phyloP scores from a whole-genome alignment of 2,329 filamentous ascomycete genomes.

The Trichoderma asperellum region DNA sequence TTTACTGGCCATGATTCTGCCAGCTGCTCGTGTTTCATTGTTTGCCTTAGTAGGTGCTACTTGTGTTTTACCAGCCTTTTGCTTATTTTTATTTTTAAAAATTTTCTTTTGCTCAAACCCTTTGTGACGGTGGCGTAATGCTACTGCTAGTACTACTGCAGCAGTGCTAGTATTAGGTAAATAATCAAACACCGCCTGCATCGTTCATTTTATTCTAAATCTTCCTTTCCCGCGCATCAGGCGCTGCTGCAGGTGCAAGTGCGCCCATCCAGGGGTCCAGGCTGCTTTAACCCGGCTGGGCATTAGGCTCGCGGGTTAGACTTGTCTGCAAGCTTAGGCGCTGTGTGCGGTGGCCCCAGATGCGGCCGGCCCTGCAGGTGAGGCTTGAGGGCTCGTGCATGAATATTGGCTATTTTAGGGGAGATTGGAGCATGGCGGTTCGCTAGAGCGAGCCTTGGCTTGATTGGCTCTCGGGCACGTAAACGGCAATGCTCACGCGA shows the following conservation, averaged over 20 bases:
- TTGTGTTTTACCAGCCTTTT: not conserved
- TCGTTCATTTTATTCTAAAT: not conserved
- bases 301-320: constrained; percentile 23
- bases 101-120: not conserved
- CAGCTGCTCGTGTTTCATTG: not conserved
- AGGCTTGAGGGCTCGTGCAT: constrained; percentile 21
- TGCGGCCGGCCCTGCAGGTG: constrained; percentile 10
- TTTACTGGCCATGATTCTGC: not conserved
- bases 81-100: not conserved
- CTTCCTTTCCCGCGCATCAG: not conserved
- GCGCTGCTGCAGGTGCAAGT: not conserved
- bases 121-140: not conserved
- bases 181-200: not conserved
- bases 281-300: not conserved
- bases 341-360: constrained; percentile 19
- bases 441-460: not conserved
- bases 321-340: constrained; percentile 25
- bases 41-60: not conserved
- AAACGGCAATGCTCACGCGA: not conserved
- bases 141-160: no score
- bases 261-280: not conserved
- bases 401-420: constrained; percentile 24
- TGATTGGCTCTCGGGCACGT: not conserved
- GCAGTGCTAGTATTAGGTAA: no score
- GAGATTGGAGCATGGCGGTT: constrained; percentile 8